Evolutionary conservation across 331 rosid species (phyloP), one percentile per base, ranked within the genome.

Genomic region (Malus hybrid): DNA sequence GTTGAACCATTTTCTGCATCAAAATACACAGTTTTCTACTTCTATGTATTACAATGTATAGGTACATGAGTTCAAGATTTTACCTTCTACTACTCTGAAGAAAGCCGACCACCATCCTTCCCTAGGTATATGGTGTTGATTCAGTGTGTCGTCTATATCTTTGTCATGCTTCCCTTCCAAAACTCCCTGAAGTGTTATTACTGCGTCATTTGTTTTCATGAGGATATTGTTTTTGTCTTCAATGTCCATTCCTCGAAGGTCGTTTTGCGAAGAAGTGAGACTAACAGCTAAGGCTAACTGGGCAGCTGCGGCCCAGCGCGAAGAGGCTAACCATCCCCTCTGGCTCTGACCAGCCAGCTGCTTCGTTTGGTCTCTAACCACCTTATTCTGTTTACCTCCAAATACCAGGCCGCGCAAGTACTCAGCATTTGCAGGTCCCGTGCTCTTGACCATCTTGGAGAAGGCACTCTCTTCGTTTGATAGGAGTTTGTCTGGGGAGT

Each of bases 381-480:
- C 50, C 78, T 78, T 72, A 13, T 57, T 75, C 73, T 42, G 75
- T 71, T 80, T 82, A 63, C 57, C 82, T 62, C 55, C 84, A 3
- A 89, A 79, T 55, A 73, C 96, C 52, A 89, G 78, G 80, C 85
- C 75, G n/a, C 89, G 46, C 58, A 93, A 81, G 84, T 88, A 91
- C 76, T 89, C 63, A 50, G 97, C 98, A 87, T 93, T 93, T 63
- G 87, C 89, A 62, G 84, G 79, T 68, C 98, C 98, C 22, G 98
- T 93, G 30, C 98, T 93, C 63, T 86, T 88, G 77, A 93, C 93
- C 98, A 93, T 93, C 83, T 82, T 86, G 70, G 86, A 84, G 81
- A 93, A 93, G 52, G 91, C 93, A 57, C 89, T 85, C 66, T 80
- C 89, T 83, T 91, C 89, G 32, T 87, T 80, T 63, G 53, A 74